Base-by-base conservation (phyloP, 495 filamentous ascomycete species). In the Penicillium parvum region DNA sequence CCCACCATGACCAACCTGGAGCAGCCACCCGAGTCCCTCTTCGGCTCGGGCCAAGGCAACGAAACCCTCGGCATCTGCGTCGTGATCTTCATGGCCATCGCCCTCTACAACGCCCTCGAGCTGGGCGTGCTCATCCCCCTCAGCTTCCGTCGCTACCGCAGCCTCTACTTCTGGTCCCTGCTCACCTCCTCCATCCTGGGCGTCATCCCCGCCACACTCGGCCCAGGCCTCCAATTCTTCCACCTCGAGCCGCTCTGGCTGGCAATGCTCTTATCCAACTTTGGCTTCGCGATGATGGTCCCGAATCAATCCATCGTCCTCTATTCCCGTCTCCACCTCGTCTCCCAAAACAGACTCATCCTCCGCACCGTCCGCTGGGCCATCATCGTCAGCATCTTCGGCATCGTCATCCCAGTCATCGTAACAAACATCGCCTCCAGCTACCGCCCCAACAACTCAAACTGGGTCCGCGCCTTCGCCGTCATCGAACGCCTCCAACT, bases 101-200 rank as follows among this genome's bases (percentile, higher is more conserved):
- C 68, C 5, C 64, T 66, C 37, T 75, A 74, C 43, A 75, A 76
- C 22, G 62, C 66, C 16, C 30, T 70, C 39, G 73, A 76, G 45
- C 53, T 76, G 5, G 51, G 65, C 14, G 28, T 74, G 2, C 66
- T 75, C 32, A 63, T 74, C 28, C 63, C 73, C 9, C 55, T 71
- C 3, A 74, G 64, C 10, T 76, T 75, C 54, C 68, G 61, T 21
- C 61, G 67, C 32, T 68, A 68, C 47, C 57, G 59, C 18, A 71
- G 68, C 4, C 59, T 76, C 2, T 76, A 76, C 43, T 76, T 76
- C 56, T 76, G 70, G 69, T 63, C 66, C 14, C 55, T 76, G 5
- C 54, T 75, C 2, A 50, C 70, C 3, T 68, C 73, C 3, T 61
- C 63, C 3, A 41, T 57, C n/a, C 53, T 70, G 16, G 66, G 66